Percentiles rank a stretch among this genome's conserved stretches.
phyloP scores from a whole-genome alignment of 2,329 filamentous ascomycete species.

The Pseudopyrenochaeta lycopersici region DNA sequence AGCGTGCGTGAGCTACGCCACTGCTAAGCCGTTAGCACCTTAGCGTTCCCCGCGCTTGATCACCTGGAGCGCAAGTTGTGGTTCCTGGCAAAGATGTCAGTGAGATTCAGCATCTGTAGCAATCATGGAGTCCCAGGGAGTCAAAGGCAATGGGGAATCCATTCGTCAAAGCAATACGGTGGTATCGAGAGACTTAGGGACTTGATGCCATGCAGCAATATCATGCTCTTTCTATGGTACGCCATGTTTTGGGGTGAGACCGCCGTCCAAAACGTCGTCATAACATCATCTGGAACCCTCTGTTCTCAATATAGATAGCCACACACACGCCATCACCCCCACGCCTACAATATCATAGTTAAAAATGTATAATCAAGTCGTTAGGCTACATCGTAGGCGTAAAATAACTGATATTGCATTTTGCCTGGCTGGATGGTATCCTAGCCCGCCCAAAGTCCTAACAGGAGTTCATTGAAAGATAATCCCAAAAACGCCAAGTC shows the following conservation, averaged over 20 bases:
- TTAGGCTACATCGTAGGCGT: neutral
- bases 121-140: no score
- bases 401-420: conserved; percentile 7
- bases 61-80: conserved; percentile 20
- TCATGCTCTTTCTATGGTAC: no score
- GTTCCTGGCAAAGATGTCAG: conserved; percentile 29
- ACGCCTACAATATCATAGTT: conserved; percentile 7
- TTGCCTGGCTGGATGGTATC: conserved; percentile 9
- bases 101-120: no score
- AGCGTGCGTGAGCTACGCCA: conserved; percentile 20
- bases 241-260: no score
- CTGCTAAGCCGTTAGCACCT: conserved; percentile 11
- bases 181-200: no score
- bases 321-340: conserved; percentile 5
- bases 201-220: no score
- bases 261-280: conserved; percentile 28
- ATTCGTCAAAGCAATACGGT: no score
- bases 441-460: conserved; percentile 7
- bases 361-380: conserved; percentile 1
- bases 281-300: conserved; percentile 25
- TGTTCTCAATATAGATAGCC: conserved; percentile 3
- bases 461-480: neutral
- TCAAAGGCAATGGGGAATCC: no score
- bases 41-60: conserved; percentile 38
- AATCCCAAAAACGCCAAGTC: conserved; percentile 39